Percentiles rank a stretch among this genome's conserved stretches.
Conservation (phyloP, 495 filamentous ascomycete genomes). For the Tuber aestivum region DNA sequence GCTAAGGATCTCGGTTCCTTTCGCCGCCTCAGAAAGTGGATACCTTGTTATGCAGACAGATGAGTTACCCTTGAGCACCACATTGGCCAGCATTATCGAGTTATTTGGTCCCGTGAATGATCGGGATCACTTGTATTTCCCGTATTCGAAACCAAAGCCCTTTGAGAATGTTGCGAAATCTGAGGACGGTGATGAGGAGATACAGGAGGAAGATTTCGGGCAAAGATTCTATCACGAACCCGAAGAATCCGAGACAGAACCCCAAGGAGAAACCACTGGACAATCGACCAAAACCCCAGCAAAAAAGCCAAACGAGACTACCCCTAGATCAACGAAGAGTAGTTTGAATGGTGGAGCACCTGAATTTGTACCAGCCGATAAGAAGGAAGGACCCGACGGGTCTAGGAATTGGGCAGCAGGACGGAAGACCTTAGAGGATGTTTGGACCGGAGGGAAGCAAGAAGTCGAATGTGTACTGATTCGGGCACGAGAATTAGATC, state of each 20-base stretch:
- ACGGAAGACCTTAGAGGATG: slow-evolving; percentile 36
- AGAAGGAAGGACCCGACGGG: slow-evolving; percentile 6
- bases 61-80: slow-evolving; percentile 34
- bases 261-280: neutral
- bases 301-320: neutral
- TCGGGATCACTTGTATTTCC: slow-evolving; percentile 39
- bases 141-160: slow-evolving; percentile 33
- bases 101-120: slow-evolving; percentile 30
- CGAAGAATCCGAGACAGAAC: slow-evolving; percentile 21
- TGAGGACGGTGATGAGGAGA: slow-evolving; percentile 27
- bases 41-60: slow-evolving; percentile 34
- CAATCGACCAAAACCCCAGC: neutral
- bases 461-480: slow-evolving; percentile 32
- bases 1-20: slow-evolving; percentile 33
- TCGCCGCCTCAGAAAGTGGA: slow-evolving; percentile 7
- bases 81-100: slow-evolving; percentile 35
- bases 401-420: slow-evolving; percentile 17
- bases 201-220: neutral
- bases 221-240: slow-evolving; percentile 37
- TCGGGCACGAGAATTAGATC: slow-evolving; percentile 23
- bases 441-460: slow-evolving; percentile 37
- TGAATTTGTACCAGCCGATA: slow-evolving; percentile 22
- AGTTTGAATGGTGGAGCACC: slow-evolving; percentile 19
- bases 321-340: slow-evolving; percentile 11
- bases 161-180: slow-evolving; percentile 22